Evolutionary conservation across 345 rosid genomes (phyloP), one percentile per base, ranked within the genome.

Genomic region (Populus euphratica): DNA sequence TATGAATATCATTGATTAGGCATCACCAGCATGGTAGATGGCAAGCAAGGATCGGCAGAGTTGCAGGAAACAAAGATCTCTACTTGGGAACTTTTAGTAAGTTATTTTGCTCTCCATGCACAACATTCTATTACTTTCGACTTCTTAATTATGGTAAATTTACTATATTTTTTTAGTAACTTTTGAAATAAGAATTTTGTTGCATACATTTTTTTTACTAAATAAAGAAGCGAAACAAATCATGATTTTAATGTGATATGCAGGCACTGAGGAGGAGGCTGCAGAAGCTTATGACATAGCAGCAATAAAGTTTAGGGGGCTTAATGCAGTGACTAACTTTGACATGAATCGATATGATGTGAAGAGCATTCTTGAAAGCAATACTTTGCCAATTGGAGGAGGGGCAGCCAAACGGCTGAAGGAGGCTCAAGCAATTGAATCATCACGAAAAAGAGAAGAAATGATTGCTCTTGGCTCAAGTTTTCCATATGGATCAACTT

Each of bases 11-110:
- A 20, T 23, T 64, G 31, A 68, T 4, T 83, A 94, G 99, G 89
- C 99, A 96, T 86, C 99, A 96, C 81, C 99, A 96, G 77, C 99
- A 96, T 84, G 98, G 99, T 78, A 87, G 99, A 85, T 96, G 99
- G 99, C 99, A 96, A 81, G 99, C 99, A 27, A 91, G 99, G 83
- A 96, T 96, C 29, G 99, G 98, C 16, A 86, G 99, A 81, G 99
- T 96, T 77, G 99, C 99, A 1, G 99, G 99, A 77, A 96, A 96
- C 89, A 96, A 96, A 86, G 99, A 96, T 86, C 99, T 96, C 76
- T 96, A 96, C 81, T 77, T 96, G 62, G 99, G 99, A 86, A 96
- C 99, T 25, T 96, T 96, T 86, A 92, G 99, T 94, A 85, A 87
- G 98, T 66, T 36, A 36, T 35, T 62, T 7, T 9, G 10, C 36